These are phyloP conservation scores for Brettanomyces sp. DNA, from an alignment of 805 yeast genomes.

Conservation along the genomic window DNA sequence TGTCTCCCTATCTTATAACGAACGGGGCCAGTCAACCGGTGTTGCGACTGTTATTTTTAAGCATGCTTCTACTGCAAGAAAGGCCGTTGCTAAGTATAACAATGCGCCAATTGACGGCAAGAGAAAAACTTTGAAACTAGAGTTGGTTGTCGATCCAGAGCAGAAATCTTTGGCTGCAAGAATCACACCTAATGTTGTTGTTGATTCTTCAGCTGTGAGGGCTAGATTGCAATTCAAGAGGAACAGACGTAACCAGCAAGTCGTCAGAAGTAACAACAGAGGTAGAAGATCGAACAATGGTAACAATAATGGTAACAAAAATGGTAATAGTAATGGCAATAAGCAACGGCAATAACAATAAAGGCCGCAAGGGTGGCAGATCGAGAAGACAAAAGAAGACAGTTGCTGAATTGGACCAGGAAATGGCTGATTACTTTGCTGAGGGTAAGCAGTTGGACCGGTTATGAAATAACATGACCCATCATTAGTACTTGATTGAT, in stretches of 20 bases:
- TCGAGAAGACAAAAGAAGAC: slow-evolving; percentile 49
- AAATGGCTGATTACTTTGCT: slow-evolving; percentile 92
- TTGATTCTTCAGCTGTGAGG: slow-evolving; percentile 5
- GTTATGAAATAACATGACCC: background rate
- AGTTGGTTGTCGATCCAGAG: slow-evolving; percentile 78
- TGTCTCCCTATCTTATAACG: slow-evolving; percentile 70
- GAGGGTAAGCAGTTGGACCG: slow-evolving; percentile 28
- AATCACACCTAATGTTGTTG: slow-evolving; percentile 41
- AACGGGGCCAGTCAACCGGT: slow-evolving; percentile 85
- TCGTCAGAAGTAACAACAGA: slow-evolving; percentile 4
- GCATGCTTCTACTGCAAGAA: slow-evolving; percentile 57
- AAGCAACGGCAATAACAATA: slow-evolving; percentile 25
- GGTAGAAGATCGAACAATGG: slow-evolving; percentile 12
- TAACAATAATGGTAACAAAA: background rate
- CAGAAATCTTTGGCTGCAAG: slow-evolving; percentile 67
- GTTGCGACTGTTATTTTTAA: slow-evolving; percentile 79
- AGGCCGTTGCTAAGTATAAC: slow-evolving; percentile 76
- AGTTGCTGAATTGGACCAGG: slow-evolving; percentile 90
- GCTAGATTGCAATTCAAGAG: slow-evolving; percentile 7
- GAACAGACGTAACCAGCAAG: slow-evolving; percentile 30
- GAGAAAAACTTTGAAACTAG: slow-evolving; percentile 61
- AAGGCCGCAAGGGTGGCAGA: slow-evolving; percentile 1
- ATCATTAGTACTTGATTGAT: no score
- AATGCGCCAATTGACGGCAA: slow-evolving; percentile 94
- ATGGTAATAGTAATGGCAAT: slow-evolving; percentile 12